Evolutionary conservation across 1,284 basidiomycete genomes (phyloP), one percentile per base, ranked within the genome.

Genomic region (Apiotrichum veenhuisii): DNA sequence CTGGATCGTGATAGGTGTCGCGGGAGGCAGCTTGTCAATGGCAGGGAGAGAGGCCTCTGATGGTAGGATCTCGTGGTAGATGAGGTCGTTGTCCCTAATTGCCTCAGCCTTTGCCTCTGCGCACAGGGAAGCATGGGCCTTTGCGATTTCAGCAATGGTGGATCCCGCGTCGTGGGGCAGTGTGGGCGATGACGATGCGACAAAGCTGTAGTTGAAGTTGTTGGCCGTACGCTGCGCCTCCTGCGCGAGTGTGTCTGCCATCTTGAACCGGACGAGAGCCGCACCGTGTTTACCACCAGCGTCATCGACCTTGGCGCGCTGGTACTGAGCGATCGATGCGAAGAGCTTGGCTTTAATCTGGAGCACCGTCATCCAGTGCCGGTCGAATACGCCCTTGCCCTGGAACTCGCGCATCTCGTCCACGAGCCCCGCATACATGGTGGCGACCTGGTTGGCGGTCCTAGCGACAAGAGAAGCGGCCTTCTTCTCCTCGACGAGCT

Each of bases 401-500:
- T 91, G 88, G 68, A 95, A 95, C 69, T 98, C 95, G 72, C 95
- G 95, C 43, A 90, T 88, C 64, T 97, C 92, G 61, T 98, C 94
- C 3, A 82, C 81, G 7, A 97, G 80, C 0, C 83, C 79, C 0
- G 81, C 83, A 70, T 98, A 99, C 81, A 92, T 85, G 17, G 77
- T 82, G 0, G 89, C 88, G 1, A 88, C 84, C 70, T 96, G 91
- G 41, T 88, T 84, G 2, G 87, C 93, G 49, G 98, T 84, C 79
- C 95, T 91, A 40, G 89, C 80, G 7, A 96, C 82, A 26, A 99
- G 81, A 0, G 84, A 83, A 46, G 82, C 83, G 1, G 84, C 82
- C 77, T 95, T 95, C 82, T 89, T 90, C 81, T 94, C 91, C 36
- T 90, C 87, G 30, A 87, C 84, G 69, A 91, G 91, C 76, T 96